A percentile compares a stretch with the other conserved stretches of the same genome.
Evolutionary conservation across 2,329 filamentous ascomycete species (phyloP).

Genomic region (Botrytis squamosa): DNA sequence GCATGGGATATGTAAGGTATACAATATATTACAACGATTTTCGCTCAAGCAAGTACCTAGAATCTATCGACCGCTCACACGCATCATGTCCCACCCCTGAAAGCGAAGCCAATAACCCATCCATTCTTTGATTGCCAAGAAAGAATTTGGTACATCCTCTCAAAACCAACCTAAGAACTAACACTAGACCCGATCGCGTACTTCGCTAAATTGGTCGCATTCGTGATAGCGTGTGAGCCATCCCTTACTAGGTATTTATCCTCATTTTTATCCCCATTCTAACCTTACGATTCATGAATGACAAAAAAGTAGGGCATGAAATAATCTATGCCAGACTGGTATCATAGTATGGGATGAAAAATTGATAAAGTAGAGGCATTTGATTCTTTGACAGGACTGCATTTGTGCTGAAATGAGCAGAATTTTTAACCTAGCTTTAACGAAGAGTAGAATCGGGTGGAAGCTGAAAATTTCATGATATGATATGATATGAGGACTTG

Average conservation of each 20-base stretch:
- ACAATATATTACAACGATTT: neutral
- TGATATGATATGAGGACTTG: neutral
- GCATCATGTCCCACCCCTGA: too few relatives aligned
- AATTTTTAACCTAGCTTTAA: neutral
- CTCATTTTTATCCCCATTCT: too few relatives aligned
- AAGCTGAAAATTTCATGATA: neutral
- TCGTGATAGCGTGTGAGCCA: too few relatives aligned
- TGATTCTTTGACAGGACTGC: neutral
- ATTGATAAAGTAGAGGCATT: neutral
- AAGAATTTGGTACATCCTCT: too few relatives aligned
- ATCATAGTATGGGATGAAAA: neutral
- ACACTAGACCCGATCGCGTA: too few relatives aligned
- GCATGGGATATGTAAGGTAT: neutral
- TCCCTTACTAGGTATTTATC: neutral
- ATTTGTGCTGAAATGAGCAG: neutral
- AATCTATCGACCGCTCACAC: too few relatives aligned
- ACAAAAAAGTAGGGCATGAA: neutral
- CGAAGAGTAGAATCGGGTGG: neutral
- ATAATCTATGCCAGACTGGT: neutral
- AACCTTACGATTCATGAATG: neutral
- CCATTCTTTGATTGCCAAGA: too few relatives aligned
- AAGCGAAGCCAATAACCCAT: too few relatives aligned
- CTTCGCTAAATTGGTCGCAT: neutral
- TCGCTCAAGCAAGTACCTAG: neutral
- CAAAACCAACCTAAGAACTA: too few relatives aligned